Percentiles rank a stretch among this genome's conserved stretches.
These are phyloP conservation scores for Leptographium flavum DNA, from an alignment of 2,329 filamentous ascomycete species.

Conservation along the genomic window DNA sequence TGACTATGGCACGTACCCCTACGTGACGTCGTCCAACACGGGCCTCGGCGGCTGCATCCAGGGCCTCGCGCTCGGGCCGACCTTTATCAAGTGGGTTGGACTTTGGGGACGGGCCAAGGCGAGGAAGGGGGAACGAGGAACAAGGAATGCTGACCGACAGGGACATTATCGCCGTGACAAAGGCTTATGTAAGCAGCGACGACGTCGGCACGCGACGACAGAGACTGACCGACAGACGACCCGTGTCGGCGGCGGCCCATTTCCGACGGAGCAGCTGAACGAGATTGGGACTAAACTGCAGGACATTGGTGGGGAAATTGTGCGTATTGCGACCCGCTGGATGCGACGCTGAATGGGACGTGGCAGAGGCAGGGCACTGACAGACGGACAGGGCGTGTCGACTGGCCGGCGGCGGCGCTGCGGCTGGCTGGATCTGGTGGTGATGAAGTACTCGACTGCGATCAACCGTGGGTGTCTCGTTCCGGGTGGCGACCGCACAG, in stretches of 20 bases:
- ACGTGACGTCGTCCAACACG: conserved; percentile 43
- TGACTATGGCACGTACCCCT: conserved; percentile 45
- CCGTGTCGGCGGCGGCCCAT: conserved; percentile 41
- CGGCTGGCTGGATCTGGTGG: conserved; percentile 47
- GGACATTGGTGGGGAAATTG: conserved; percentile 14
- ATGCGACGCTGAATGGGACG: background rate
- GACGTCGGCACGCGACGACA: background rate
- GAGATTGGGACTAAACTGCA: conserved; percentile 25
- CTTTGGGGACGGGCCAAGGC: no score
- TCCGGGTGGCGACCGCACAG: no score
- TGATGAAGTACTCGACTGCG: conserved; percentile 45
- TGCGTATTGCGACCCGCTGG: background rate
- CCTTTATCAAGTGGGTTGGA: conserved; percentile 6
- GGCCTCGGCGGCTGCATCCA: conserved; percentile 34
- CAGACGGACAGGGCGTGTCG: conserved; percentile 15
- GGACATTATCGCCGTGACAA: conserved; percentile 49
- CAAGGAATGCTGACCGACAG: conserved; percentile 8
- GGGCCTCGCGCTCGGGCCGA: conserved; percentile 16
- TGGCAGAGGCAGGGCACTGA: no score
- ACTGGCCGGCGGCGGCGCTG: conserved; percentile 46
- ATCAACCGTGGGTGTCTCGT: conserved; percentile 6
- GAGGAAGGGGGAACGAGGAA: no score
- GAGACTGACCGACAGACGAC: conserved; percentile 29
- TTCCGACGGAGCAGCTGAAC: conserved; percentile 40
- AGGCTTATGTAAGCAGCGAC: conserved; percentile 31